Evolutionary conservation across 192 early-diverging fungal species (phyloP).

Genomic region (Helicostylum pulchrum): DNA sequence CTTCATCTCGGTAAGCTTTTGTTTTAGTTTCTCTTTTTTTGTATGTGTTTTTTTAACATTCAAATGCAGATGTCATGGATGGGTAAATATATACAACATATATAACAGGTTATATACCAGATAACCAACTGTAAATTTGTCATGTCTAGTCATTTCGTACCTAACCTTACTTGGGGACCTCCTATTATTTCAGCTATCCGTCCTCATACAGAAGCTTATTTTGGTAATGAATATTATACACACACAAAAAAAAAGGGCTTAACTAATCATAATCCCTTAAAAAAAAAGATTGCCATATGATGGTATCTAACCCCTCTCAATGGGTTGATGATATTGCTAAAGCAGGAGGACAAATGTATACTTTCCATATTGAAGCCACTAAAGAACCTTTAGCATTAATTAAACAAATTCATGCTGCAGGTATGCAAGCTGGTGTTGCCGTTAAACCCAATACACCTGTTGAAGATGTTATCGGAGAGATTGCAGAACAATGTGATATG

Average conservation of each 20-base stretch:
- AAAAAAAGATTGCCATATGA: conserved; percentile 56
- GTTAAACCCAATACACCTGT: conserved; percentile 87
- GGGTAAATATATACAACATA: conserved; percentile 51
- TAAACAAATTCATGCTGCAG: conserved; percentile 69
- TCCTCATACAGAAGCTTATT: conserved; percentile 86
- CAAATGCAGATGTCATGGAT: conserved; percentile 83
- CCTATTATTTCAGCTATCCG: conserved; percentile 86
- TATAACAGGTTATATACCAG: background rate
- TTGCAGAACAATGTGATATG: conserved; percentile 74
- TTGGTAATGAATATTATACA: conserved; percentile 48
- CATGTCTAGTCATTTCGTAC: conserved; percentile 85
- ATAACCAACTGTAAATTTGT: background rate
- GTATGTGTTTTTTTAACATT: background rate
- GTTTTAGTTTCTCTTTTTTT: conserved; percentile 2
- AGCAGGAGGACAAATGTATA: conserved; percentile 84
- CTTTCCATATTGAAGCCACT: conserved; percentile 93
- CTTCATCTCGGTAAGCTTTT: conserved; percentile 71
- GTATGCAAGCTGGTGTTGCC: conserved; percentile 92
- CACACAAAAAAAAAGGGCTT: background rate
- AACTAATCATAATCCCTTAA: background rate
- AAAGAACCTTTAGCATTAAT: conserved; percentile 72
- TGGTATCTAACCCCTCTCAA: conserved; percentile 56
- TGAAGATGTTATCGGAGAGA: conserved; percentile 50
- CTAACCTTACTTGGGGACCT: conserved; percentile 93
- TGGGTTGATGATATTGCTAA: conserved; percentile 95